A percentile compares a stretch with the other conserved stretches of the same genome.
Conservation (phyloP, 2,329 filamentous ascomycete species). For the Sporothrix luriei region DNA sequence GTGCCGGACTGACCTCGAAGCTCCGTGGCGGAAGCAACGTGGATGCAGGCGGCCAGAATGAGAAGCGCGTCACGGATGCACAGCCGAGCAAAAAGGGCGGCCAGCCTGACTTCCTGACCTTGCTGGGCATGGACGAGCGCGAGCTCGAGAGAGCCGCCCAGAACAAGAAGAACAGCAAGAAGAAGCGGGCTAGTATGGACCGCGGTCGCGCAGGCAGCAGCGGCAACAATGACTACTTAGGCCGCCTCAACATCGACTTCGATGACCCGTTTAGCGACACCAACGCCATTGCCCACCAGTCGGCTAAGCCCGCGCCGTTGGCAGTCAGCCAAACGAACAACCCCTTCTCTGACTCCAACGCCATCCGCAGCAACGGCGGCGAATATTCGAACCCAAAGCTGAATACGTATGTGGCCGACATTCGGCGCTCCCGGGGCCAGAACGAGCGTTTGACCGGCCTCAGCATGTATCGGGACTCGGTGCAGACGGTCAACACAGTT, state of each 20-base stretch:
- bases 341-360: constrained; percentile 56
- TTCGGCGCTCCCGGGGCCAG: constrained; percentile 54
- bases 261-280: constrained; percentile 54
- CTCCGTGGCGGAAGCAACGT: constrained; percentile 8
- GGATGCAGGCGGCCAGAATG: constrained; percentile 3
- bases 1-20: neutral
- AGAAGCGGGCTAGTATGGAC: constrained; percentile 33
- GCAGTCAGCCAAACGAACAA: constrained; percentile 44
- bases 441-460: constrained; percentile 42
- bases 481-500: constrained; percentile 47
- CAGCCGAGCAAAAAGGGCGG: constrained; percentile 4
- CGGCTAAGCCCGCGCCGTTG: constrained; percentile 47
- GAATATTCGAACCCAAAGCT: constrained; percentile 38
- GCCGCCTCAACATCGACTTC: constrained; percentile 38
- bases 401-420: constrained; percentile 50
- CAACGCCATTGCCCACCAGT: constrained; percentile 47
- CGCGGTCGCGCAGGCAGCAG: constrained; percentile 28
- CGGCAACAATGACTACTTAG: constrained; percentile 30
- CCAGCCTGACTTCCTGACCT: constrained; percentile 51
- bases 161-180: constrained; percentile 42
- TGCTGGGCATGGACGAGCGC: constrained; percentile 49
- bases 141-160: constrained; percentile 47
- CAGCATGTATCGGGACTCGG: constrained; percentile 49
- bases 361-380: constrained; percentile 41
- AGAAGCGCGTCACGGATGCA: constrained; percentile 20